Percentiles rank a stretch among this genome's conserved stretches.
These are phyloP conservation scores for Pseudozyma pruni DNA, from an alignment of 1,284 basidiomycete genomes.

Conservation along the genomic window DNA sequence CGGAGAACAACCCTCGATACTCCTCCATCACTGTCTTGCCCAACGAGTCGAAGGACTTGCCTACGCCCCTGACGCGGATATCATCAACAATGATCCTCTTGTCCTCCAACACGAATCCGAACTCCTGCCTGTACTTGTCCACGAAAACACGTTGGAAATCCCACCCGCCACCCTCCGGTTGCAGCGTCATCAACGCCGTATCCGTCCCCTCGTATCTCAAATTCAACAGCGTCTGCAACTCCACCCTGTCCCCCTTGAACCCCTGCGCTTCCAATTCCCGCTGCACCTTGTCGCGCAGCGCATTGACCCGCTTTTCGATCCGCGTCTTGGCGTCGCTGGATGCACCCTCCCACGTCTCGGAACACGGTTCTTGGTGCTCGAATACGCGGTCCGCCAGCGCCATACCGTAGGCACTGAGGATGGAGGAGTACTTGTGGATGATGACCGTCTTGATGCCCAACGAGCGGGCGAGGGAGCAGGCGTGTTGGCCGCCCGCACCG, in stretches of 20 bases:
- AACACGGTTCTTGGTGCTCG: slow-evolving; percentile 84
- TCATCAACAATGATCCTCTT: slow-evolving; percentile 87
- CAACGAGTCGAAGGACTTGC: slow-evolving; percentile 86
- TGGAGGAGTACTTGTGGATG: slow-evolving; percentile 85
- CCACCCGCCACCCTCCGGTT: slow-evolving; percentile 72
- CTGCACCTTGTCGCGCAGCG: slow-evolving; percentile 73
- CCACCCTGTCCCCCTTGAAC: slow-evolving; percentile 78
- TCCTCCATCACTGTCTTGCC: slow-evolving; percentile 84
- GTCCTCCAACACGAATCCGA: slow-evolving; percentile 87
- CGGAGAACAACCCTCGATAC: slow-evolving; percentile 53
- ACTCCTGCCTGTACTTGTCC: slow-evolving; percentile 70
- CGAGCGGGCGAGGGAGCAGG: slow-evolving; percentile 83
- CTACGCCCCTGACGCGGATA: slow-evolving; percentile 81
- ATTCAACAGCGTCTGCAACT: slow-evolving; percentile 84
- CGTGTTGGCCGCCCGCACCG: slow-evolving; percentile 90
- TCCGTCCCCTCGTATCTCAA: slow-evolving; percentile 75
- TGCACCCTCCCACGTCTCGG: slow-evolving; percentile 72
- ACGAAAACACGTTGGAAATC: slow-evolving; percentile 84
- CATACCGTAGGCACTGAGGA: slow-evolving; percentile 88
- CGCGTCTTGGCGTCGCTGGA: slow-evolving; percentile 14
- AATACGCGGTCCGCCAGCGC: slow-evolving; percentile 82
- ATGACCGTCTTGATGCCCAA: slow-evolving; percentile 85
- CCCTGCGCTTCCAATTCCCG: slow-evolving; percentile 80
- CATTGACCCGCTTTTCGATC: slow-evolving; percentile 67
- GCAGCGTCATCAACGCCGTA: slow-evolving; percentile 87